Base-by-base conservation (phyloP, 257 asterid genomes). In the Solanum megistacrolobum region DNA sequence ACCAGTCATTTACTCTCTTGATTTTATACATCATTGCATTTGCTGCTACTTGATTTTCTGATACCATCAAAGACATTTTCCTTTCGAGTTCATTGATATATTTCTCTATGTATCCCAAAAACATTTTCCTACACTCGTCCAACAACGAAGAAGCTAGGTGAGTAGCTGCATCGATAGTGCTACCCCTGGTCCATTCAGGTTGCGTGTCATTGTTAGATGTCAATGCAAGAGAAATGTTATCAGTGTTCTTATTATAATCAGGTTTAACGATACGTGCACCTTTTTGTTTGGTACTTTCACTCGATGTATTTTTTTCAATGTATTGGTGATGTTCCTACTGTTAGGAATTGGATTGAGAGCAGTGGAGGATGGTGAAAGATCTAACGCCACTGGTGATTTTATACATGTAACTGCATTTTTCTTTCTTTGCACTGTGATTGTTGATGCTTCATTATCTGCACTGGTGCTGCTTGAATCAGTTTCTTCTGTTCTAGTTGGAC, bases 1-100 rank as follows among this genome's bases (percentile, higher is more conserved):
- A 85, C 93, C 95, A 92, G 39, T 94, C 98, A 41, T 92, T 93
- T 87, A 92, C 96, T 90, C 88, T 92, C 90, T 95, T 95, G 43
- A 94, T 92, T 89, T 89, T 93, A 38, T 34, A 89, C 98, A 95
- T 90, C 91, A 90, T 90, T 81, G n/a, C n/a, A n/a, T n/a, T n/a
- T n/a, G 86, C 91, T 16, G 95, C 93, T 86, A 92, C 16, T 71
- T 89, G 85, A 2, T 87, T 88, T 27, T 92, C 93, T 3, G 86
- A 84, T 41, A 88, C 92, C 88, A 68, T 91, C 11, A 58, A 83
- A 25, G 75, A 86, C 74, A 86, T 89, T 62, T 91, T 95, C 11
- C 91, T 74, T 34, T 93, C 98, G 6, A 93, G 91, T 83, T 93
- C 93, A n/a, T 93, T 95, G 12, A 95, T 65, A 25, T 91, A 94